Base-by-base conservation (phyloP, 2,329 filamentous ascomycete species). In the Balansia obtecta region DNA sequence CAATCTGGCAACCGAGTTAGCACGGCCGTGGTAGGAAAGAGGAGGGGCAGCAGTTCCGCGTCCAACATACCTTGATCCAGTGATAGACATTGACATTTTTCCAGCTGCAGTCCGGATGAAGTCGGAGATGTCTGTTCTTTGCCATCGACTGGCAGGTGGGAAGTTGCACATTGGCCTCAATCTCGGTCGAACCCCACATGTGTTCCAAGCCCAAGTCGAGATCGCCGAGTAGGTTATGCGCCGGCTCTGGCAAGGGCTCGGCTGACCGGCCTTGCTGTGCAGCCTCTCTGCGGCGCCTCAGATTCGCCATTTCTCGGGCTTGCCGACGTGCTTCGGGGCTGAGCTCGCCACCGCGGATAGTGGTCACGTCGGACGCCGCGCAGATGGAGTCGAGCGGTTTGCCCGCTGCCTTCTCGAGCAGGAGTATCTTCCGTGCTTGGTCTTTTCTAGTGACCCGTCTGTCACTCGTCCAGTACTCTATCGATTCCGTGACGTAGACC, bases 41-140 rank as follows among this genome's bases (percentile, higher is more conserved):
- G 9, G 27, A 16, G 32, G n/a, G n/a, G n/a, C n/a, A 27, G 27
- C 27, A 27, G 27, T 37, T 20, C 39, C 13, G 10, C 3, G 18
- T 20, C n/a, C 6, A 27, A 44, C 75, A 55, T 70, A 88, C 88
- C 79, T 95, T 95, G 66, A 96, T 95, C 89, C 89, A 95, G 64
- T 96, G 90, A 63, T 88, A 88, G 49, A 96, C 89, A 60, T 93
- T 88, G 48, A 95, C 91, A 55, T 94, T 94, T 61, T 88, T 86
- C 74, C 91, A 95, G 51, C 88, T 95, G 50, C 88, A 95, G 63
- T 95, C 89, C 49, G 91, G 91, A 63, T 95, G 85, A 52, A 96
- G 69, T 53, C 80, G 77, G 38, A 78, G 50, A 9, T 66, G 65
- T 63, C 76, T 77, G 60, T 90, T 83, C 59, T 83, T 85, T 20